Conservation (phyloP, 2,329 filamentous ascomycete species). For the Byssochlamys sp. region DNA sequence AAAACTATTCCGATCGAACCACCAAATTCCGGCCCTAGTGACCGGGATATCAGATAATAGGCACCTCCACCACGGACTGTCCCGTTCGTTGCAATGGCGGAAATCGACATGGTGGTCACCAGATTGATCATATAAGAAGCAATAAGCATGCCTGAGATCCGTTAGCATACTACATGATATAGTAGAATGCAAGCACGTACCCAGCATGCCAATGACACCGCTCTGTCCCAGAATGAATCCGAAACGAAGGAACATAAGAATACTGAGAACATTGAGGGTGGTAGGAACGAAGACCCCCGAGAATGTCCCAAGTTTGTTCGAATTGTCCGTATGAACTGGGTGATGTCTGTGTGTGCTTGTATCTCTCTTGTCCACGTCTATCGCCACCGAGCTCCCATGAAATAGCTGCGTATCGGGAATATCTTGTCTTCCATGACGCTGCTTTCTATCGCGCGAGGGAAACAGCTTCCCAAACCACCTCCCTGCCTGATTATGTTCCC, state of each 20-base stretch:
- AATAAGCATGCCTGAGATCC: conserved; percentile 57
- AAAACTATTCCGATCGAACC: conserved; percentile 81
- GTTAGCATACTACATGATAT: neutral
- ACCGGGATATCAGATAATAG: conserved; percentile 80
- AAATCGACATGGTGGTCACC: conserved; percentile 76
- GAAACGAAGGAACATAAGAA: conserved; percentile 86
- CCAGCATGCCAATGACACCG: conserved; percentile 69
- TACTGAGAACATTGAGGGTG: conserved; percentile 79
- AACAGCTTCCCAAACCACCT: conserved; percentile 1
- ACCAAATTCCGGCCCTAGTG: conserved; percentile 77
- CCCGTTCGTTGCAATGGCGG: conserved; percentile 80
- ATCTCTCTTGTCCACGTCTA: conserved; percentile 23
- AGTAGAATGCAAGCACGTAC: conserved; percentile 38
- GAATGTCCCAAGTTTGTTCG: conserved; percentile 62
- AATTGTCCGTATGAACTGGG: conserved; percentile 17
- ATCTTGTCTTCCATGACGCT: neutral
- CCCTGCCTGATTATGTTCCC: neutral
- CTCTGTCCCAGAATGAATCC: conserved; percentile 73
- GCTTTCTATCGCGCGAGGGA: neutral
- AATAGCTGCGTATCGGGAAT: neutral
- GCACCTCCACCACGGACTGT: conserved; percentile 79
- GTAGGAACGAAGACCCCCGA: conserved; percentile 79
- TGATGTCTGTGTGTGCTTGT: conserved; percentile 17
- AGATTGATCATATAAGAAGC: conserved; percentile 71
- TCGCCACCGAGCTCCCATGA: conserved; percentile 8